Percentiles rank a stretch among this genome's conserved stretches.
Evolutionary conservation across 495 filamentous ascomycete genomes (phyloP).

Genomic region (Aspergillus heteromorphus): DNA sequence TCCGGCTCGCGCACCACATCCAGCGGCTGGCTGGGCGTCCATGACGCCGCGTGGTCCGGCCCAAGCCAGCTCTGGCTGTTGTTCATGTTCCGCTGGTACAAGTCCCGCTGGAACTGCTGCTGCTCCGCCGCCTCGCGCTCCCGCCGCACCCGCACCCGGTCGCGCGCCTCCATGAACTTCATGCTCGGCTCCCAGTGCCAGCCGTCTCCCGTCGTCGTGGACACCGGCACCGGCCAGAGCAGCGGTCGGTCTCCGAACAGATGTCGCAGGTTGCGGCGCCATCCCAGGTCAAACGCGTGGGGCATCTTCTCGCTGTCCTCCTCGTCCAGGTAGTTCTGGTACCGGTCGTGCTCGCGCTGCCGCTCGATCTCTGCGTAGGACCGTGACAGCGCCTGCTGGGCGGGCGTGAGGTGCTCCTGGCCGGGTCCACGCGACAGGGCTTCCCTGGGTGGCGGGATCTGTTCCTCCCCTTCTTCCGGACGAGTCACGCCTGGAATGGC

Average conservation of each 20-base stretch:
- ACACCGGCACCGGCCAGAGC: constrained; percentile 75
- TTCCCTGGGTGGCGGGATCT: constrained; percentile 19
- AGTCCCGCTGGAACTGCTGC: constrained; percentile 42
- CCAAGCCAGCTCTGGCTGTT: constrained; percentile 32
- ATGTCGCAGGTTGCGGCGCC: constrained; percentile 69
- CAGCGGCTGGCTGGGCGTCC: constrained; percentile 39
- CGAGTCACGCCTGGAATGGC: constrained; percentile 74
- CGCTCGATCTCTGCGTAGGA: constrained; percentile 71
- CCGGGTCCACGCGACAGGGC: constrained; percentile 19
- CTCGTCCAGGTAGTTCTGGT: constrained; percentile 85
- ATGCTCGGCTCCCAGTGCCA: constrained; percentile 87
- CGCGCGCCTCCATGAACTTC: constrained; percentile 63
- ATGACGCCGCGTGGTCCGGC: constrained; percentile 12
- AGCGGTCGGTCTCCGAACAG: constrained; percentile 69
- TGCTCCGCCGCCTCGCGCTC: constrained; percentile 49
- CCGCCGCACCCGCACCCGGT: constrained; percentile 52
- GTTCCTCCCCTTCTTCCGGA: constrained; percentile 71
- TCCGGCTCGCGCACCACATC: constrained; percentile 44
- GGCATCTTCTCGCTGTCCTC: constrained; percentile 80
- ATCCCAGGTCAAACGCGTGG: constrained; percentile 87
- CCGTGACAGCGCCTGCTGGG: constrained; percentile 45
- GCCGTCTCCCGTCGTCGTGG: constrained; percentile 84
- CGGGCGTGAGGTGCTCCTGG: constrained; percentile 25
- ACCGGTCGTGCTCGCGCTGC: constrained; percentile 64
- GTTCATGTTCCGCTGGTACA: constrained; percentile 37